Evolutionary conservation across 2,329 filamentous ascomycete genomes (phyloP).

Genomic region (Thielaviopsis ethacetica): DNA sequence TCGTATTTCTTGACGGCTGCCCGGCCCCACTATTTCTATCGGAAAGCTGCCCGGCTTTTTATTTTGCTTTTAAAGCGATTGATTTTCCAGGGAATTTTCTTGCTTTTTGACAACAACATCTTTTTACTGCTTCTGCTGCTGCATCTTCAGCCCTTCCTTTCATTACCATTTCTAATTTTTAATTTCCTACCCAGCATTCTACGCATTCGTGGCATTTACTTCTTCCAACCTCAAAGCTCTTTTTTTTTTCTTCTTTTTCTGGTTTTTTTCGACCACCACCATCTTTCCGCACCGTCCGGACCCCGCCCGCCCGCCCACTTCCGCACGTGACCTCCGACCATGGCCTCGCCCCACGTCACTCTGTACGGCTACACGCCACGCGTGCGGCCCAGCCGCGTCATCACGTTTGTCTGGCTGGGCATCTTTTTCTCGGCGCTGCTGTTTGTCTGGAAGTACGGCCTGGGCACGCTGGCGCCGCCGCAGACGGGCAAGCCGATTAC

Average conservation of each 20-base stretch:
- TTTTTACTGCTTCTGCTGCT: too few relatives aligned
- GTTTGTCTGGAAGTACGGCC: slow-evolving; percentile 11
- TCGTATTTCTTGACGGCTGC: background rate
- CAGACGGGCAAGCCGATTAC: background rate
- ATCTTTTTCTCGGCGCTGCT: slow-evolving; percentile 12
- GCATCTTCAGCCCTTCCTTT: too few relatives aligned
- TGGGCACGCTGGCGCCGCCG: slow-evolving; percentile 3
- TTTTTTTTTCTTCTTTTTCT: too few relatives aligned
- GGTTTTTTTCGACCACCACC: too few relatives aligned
- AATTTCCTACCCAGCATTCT: too few relatives aligned
- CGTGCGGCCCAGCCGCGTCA: slow-evolving; percentile 7
- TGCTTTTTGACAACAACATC: too few relatives aligned
- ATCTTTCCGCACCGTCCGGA: too few relatives aligned
- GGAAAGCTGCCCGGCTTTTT: background rate
- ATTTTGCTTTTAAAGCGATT: background rate
- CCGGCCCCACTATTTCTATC: background rate
- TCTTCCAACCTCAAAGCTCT: too few relatives aligned
- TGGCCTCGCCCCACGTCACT: background rate
- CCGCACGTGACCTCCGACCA: background rate
- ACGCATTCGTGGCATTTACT: too few relatives aligned
- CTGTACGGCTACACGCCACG: slow-evolving; percentile 12
- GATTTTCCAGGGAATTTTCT: background rate
- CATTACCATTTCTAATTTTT: background rate
- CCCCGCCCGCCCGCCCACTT: background rate
- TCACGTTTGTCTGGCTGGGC: slow-evolving; percentile 12